These are phyloP conservation scores for Polygonum maritimum DNA, from an alignment of 148 eudicot genomes.

Conservation along the genomic window DNA sequence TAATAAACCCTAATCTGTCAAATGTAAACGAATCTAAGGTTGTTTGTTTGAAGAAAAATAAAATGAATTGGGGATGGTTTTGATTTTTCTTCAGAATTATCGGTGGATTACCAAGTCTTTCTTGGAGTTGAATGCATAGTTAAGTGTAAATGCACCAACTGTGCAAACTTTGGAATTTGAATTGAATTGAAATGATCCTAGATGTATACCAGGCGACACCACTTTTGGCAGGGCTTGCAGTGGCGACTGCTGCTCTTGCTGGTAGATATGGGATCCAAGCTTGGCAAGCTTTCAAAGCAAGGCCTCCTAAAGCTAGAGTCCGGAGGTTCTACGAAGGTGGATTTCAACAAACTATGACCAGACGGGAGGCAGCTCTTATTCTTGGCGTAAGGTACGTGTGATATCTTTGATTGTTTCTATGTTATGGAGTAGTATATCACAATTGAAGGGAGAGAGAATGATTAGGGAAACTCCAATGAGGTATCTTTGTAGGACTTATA, in stretches of 20 bases:
- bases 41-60: neutral
- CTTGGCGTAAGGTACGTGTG: slow-evolving; percentile 57
- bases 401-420: neutral
- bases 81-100: neutral
- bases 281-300: slow-evolving; percentile 57
- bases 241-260: slow-evolving; percentile 71
- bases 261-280: slow-evolving; percentile 61
- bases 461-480: neutral
- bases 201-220: slow-evolving; percentile 55
- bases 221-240: slow-evolving; percentile 50
- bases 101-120: neutral
- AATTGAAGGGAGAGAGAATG: neutral
- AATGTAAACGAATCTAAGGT: neutral
- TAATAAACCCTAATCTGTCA: neutral
- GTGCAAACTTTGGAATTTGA: slow-evolving; percentile 13
- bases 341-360: slow-evolving; percentile 62
- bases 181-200: slow-evolving; percentile 17
- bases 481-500: neutral
- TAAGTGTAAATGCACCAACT: neutral
- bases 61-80: neutral
- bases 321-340: slow-evolving; percentile 71
- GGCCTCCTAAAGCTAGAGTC: slow-evolving; percentile 41
- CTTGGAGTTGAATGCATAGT: neutral
- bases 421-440: neutral
- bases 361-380: slow-evolving; percentile 72